These are phyloP conservation scores for Monosporascus sp. DNA, from an alignment of 2,329 filamentous ascomycete genomes.

Conservation along the genomic window DNA sequence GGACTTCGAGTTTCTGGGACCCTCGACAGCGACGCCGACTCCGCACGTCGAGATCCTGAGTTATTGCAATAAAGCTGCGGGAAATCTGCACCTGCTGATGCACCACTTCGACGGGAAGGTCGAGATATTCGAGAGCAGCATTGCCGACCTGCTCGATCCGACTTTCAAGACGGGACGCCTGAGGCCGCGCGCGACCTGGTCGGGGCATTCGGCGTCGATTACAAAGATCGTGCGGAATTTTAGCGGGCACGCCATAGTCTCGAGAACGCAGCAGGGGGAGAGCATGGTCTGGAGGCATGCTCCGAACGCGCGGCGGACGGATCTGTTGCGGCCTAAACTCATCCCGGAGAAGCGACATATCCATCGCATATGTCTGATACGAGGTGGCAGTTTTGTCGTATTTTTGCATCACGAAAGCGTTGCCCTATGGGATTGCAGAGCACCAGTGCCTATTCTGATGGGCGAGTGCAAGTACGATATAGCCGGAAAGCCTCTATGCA, in stretches of 20 bases:
- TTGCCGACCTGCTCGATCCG: conserved; percentile 78
- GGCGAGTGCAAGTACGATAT: conserved; percentile 53
- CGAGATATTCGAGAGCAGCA: conserved; percentile 71
- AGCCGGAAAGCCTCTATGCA: conserved; percentile 69
- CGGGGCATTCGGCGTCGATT: conserved; percentile 74
- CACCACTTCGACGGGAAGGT: conserved; percentile 85
- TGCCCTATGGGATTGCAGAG: conserved; percentile 74
- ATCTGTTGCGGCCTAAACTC: conserved; percentile 60
- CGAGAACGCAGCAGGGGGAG: conserved; percentile 72
- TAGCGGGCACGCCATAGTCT: conserved; percentile 73
- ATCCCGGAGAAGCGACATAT: conserved; percentile 67
- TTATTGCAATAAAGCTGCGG: conserved; percentile 62
- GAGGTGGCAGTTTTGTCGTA: conserved; percentile 74
- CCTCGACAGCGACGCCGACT: conserved; percentile 10
- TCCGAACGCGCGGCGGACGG: conserved; percentile 42
- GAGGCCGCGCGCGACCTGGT: conserved; percentile 63
- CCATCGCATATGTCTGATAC: conserved; percentile 71
- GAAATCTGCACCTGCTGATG: conserved; percentile 66
- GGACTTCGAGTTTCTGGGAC: conserved; percentile 42
- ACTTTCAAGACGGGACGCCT: conserved; percentile 56
- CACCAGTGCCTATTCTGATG: conserved; percentile 52
- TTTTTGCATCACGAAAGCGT: conserved; percentile 69
- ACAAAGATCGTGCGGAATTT: conserved; percentile 84
- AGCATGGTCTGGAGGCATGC: conserved; percentile 78
- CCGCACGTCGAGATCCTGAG: conserved; percentile 63